A percentile compares a stretch with the other conserved stretches of the same genome.
phyloP scores from a whole-genome alignment of 352 stramenopile genomes.

The Phytophthora pseudosyringae region DNA sequence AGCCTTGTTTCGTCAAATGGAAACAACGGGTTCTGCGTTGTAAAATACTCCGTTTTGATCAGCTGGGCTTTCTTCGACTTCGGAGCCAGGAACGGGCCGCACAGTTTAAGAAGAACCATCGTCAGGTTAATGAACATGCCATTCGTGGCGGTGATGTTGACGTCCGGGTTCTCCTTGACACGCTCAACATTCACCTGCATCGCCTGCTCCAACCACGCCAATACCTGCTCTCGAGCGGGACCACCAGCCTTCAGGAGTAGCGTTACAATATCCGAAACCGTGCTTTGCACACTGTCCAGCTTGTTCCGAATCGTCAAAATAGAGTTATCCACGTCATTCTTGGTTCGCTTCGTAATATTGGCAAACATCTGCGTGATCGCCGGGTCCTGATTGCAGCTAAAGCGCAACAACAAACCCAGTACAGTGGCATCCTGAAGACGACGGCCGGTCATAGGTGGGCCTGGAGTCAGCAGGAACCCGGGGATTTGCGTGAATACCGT shows the following conservation, averaged over 20 bases:
- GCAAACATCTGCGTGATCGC: slow-evolving; percentile 82
- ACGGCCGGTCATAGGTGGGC: slow-evolving; percentile 61
- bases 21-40: slow-evolving; percentile 62
- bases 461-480: slow-evolving; percentile 72
- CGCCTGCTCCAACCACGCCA: slow-evolving; percentile 79
- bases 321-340: slow-evolving; percentile 80
- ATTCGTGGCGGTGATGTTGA: slow-evolving; percentile 64
- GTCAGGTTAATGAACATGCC: slow-evolving; percentile 86
- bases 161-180: slow-evolving; percentile 82
- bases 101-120: slow-evolving; percentile 78
- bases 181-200: slow-evolving; percentile 76
- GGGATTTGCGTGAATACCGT: slow-evolving; percentile 70
- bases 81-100: slow-evolving; percentile 81
- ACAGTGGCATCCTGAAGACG: slow-evolving; percentile 81
- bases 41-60: slow-evolving; percentile 70
- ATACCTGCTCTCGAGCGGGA: slow-evolving; percentile 59
- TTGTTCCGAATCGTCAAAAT: slow-evolving; percentile 69
- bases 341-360: slow-evolving; percentile 87
- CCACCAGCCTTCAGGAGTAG: slow-evolving; percentile 71
- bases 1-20: slow-evolving; percentile 70
- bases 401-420: slow-evolving; percentile 77
- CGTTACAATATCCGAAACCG: slow-evolving; percentile 70
- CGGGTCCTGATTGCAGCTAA: slow-evolving; percentile 75
- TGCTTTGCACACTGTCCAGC: slow-evolving; percentile 70
- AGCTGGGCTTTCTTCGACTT: slow-evolving; percentile 78